Conservation (phyloP, 306 rosid species). For the Acacia melanoxylon region DNA sequence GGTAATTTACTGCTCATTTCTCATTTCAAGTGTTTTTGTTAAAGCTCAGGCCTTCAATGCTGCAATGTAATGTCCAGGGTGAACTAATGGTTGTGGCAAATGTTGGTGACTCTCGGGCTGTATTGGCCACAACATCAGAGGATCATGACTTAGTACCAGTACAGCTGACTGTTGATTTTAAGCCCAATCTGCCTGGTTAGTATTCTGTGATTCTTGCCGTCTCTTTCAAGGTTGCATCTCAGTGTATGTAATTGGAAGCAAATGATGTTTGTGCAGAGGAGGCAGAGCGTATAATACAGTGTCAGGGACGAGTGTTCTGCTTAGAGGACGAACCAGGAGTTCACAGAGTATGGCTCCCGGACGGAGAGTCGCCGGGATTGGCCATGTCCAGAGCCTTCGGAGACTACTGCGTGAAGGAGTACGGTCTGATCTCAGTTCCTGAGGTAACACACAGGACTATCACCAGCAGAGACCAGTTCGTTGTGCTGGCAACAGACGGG, state of each 20-base stretch:
- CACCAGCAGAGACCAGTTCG: slow-evolving; percentile 66
- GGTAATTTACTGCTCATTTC: slow-evolving; percentile 32
- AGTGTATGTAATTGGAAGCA: not conserved
- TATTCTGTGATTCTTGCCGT: not conserved
- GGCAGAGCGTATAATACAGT: slow-evolving; percentile 67
- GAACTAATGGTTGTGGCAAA: slow-evolving; percentile 66
- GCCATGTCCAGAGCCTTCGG: slow-evolving; percentile 94
- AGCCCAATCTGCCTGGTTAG: slow-evolving; percentile 87
- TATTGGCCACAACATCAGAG: slow-evolving; percentile 66
- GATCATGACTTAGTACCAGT: slow-evolving; percentile 58
- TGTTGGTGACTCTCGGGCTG: slow-evolving; percentile 94
- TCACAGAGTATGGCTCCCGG: slow-evolving; percentile 74
- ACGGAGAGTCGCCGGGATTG: slow-evolving; percentile 66
- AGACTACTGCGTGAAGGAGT: slow-evolving; percentile 71
- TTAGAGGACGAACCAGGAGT: slow-evolving; percentile 78
- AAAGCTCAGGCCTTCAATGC: not conserved
- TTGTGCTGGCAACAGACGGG: slow-evolving; percentile 92
- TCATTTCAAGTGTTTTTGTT: not conserved
- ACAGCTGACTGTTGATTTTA: slow-evolving; percentile 87
- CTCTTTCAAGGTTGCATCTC: not conserved
- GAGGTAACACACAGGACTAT: slow-evolving; percentile 72
- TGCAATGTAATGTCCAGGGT: slow-evolving; percentile 44
- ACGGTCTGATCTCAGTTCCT: slow-evolving; percentile 79
- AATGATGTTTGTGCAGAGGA: slow-evolving; percentile 54
- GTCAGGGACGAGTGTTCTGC: slow-evolving; percentile 76